Evolutionary conservation across 106 monocot genomes (phyloP).

Genomic region (Dendrobium huoshanense): DNA sequence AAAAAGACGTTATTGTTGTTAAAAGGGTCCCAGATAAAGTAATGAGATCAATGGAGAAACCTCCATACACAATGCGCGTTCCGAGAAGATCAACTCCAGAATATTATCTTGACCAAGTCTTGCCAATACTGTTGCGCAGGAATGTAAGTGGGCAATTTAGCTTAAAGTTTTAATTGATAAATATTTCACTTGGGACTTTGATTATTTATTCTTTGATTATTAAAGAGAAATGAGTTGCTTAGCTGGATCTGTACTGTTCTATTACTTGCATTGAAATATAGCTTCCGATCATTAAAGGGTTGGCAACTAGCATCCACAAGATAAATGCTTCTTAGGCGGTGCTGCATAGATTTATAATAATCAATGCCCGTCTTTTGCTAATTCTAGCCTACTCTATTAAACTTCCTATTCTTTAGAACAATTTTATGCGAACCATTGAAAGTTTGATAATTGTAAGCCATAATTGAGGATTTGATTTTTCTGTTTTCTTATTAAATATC

Average conservation of each 20-base stretch:
- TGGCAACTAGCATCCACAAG: background rate
- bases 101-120: slow-evolving; percentile 70
- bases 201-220: background rate
- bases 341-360: background rate
- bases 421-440: too few species aligned
- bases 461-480: background rate
- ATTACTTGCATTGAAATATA: background rate
- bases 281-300: background rate
- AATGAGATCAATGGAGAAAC: slow-evolving; percentile 82
- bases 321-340: background rate
- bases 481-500: background rate
- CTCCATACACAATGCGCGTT: slow-evolving; percentile 82
- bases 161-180: background rate
- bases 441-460: background rate
- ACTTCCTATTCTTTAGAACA: too few species aligned
- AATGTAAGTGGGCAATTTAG: slow-evolving; percentile 42
- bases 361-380: background rate
- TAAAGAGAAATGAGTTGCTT: background rate
- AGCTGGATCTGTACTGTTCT: background rate
- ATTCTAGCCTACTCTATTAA: background rate
- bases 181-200: background rate
- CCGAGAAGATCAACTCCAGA: slow-evolving; percentile 77
- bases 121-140: slow-evolving; percentile 71
- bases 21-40: slow-evolving; percentile 71
- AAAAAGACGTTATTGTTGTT: slow-evolving; percentile 66